Evolutionary conservation across 1,139 yeast genomes (phyloP).

Genomic region (Pichiaceae sp.): DNA sequence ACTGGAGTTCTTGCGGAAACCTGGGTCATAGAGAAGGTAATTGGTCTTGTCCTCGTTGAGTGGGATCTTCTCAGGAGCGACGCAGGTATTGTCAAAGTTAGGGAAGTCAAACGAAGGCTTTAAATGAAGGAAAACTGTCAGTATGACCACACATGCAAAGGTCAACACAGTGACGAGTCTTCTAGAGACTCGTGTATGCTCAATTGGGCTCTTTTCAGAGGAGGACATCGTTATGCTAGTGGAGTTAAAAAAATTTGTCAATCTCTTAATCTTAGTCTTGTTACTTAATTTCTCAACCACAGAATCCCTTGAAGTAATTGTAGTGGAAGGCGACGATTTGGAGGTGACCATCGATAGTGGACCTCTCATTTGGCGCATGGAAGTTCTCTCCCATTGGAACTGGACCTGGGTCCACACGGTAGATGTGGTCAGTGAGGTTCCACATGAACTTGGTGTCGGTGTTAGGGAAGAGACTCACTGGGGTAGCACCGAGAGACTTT

Average conservation of each 20-base stretch:
- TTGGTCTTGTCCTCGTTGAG: not conserved
- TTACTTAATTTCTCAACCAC: too few species aligned
- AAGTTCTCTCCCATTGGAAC: slow-evolving; percentile 7
- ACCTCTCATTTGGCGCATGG: slow-evolving; percentile 32
- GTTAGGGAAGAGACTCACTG: slow-evolving; percentile 67
- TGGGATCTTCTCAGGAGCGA: slow-evolving; percentile 31
- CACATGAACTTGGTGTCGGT: slow-evolving; percentile 81
- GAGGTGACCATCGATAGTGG: slow-evolving; percentile 44
- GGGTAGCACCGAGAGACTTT: slow-evolving; percentile 46
- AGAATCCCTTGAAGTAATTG: not conserved
- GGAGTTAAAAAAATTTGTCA: too few species aligned
- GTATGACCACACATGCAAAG: not conserved
- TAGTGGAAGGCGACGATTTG: slow-evolving; percentile 50
- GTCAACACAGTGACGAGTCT: not conserved
- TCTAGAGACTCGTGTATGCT: not conserved
- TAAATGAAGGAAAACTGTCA: not conserved
- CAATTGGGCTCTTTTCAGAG: not conserved
- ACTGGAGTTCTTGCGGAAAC: slow-evolving; percentile 18
- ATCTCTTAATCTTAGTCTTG: too few species aligned
- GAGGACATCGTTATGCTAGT: not conserved
- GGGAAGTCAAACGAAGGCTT: slow-evolving; percentile 47
- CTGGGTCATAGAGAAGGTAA: not conserved
- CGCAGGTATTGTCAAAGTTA: slow-evolving; percentile 53
- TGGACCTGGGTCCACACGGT: slow-evolving; percentile 35
- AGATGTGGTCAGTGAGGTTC: slow-evolving; percentile 62